Percentiles rank a stretch among this genome's conserved stretches.
Conservation (phyloP, 345 rosid species). For the Salix arbutifolia region DNA sequence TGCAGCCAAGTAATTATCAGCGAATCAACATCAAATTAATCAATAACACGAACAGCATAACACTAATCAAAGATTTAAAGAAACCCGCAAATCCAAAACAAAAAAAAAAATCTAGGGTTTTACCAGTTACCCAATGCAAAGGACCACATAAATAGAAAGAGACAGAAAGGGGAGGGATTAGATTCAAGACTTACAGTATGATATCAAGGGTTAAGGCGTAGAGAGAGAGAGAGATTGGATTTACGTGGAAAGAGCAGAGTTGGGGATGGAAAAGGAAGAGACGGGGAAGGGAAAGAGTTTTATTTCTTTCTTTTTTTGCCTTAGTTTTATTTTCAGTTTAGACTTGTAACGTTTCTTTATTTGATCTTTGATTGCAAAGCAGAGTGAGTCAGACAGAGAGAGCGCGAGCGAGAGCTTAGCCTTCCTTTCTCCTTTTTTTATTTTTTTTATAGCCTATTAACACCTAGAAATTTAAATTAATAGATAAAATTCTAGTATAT, state of each 20-base stretch:
- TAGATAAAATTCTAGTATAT: no score
- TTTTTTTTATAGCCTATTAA: no score
- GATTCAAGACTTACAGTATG: conserved; percentile 41
- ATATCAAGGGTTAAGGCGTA: conserved; percentile 20
- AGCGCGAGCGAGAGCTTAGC: neutral
- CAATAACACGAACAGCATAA: neutral
- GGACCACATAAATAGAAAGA: neutral
- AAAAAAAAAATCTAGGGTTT: conserved; percentile 10
- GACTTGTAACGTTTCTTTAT: neutral
- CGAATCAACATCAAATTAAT: neutral
- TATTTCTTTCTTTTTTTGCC: neutral
- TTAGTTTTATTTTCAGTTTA: neutral
- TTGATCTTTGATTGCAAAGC: neutral
- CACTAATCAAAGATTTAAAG: neutral
- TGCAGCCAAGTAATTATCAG: conserved; percentile 25
- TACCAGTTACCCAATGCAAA: neutral
- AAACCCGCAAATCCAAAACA: neutral
- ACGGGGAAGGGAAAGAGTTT: neutral
- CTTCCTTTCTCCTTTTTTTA: no score
- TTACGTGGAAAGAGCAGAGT: neutral
- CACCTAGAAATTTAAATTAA: no score
- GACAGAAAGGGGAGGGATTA: neutral
- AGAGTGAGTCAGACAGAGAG: neutral
- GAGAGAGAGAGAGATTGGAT: conserved; percentile 3
- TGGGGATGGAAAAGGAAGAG: neutral